Evolutionary conservation across 176 grass and related monocot species (phyloP), one percentile per base, ranked within the genome.

Genomic region (Pontederia crassipes): DNA sequence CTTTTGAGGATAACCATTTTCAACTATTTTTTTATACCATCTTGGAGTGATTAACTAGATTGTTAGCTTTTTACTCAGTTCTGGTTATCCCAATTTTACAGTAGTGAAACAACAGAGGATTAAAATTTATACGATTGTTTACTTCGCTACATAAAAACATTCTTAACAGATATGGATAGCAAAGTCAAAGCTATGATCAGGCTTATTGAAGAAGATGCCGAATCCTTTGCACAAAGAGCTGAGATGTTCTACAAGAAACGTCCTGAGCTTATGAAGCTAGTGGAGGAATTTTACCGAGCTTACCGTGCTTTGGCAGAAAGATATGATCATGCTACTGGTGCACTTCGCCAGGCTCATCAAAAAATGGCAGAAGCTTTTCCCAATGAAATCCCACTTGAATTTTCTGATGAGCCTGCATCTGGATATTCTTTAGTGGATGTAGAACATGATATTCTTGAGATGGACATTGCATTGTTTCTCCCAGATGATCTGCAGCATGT

Each of bases 361-460:
- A 98, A 83, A 75, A 92, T 98, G 77, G 93, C 93, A 16, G 87
- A 98, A 82, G 93, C 88, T 70, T 98, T 98, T 70, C 93, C 93
- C 0, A 89, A 92, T 32, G 79, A 91, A 57, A 77, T 81, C 53
- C 79, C 71, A 8, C 59, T 85, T 32, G 87, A 89, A 47, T 78
- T 92, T 58, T 82, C 87, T 61, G 93, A 98, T 74, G 93, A 98
- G 26, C 61, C 66, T 9, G 64, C 81, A 76, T 62, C 81, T 66
- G 74, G 70, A 77, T 79, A 54, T 71, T 57, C 59, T 58, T 70
- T 65, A 14, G 27, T 59, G 48, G 84, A 85, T 57, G 68, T 40
- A 56, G 87, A 75, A 20, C 55, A 52, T n/a, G 71, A 81, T 15
- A 71, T 18, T 74, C 64, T 60, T 64, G 76, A 88, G 54, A 77